These are phyloP conservation scores for Saposhnikovia divaricata DNA, from an alignment of 129 eudicot species.

Conservation along the genomic window DNA sequence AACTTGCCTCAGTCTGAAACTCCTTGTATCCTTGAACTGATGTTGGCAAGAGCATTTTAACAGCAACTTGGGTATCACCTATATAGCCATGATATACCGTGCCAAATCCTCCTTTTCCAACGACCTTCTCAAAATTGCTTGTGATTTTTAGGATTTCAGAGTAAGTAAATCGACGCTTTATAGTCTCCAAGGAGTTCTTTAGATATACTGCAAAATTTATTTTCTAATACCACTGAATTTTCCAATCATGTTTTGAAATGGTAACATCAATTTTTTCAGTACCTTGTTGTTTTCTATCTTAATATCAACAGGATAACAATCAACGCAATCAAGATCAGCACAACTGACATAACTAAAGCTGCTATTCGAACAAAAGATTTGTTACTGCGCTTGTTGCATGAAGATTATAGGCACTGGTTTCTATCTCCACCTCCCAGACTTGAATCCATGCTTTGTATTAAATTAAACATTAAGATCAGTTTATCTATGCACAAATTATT, in stretches of 20 bases:
- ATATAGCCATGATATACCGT: not conserved
- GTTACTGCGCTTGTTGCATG: not conserved
- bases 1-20: not conserved
- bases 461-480: not conserved
- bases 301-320: not conserved
- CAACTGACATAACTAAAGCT: not conserved
- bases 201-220: too few species aligned
- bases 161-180: not conserved
- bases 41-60: not conserved
- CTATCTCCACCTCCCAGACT: not conserved
- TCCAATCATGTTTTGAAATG: too few species aligned
- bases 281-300: not conserved
- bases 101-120: not conserved
- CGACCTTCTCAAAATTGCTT: not conserved
- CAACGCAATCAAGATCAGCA: not conserved
- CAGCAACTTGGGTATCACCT: not conserved
- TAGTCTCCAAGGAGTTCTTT: not conserved
- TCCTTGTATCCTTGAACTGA: not conserved
- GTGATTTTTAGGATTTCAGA: not conserved
- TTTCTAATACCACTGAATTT: too few species aligned
- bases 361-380: not conserved
- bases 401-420: not conserved
- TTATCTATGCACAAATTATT: too few species aligned
- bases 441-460: not conserved
- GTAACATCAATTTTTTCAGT: not conserved